Percentiles rank a stretch among this genome's conserved stretches.
Evolutionary conservation across 192 early-diverging fungal genomes (phyloP).

Genomic region (Mortierella hygrophila): DNA sequence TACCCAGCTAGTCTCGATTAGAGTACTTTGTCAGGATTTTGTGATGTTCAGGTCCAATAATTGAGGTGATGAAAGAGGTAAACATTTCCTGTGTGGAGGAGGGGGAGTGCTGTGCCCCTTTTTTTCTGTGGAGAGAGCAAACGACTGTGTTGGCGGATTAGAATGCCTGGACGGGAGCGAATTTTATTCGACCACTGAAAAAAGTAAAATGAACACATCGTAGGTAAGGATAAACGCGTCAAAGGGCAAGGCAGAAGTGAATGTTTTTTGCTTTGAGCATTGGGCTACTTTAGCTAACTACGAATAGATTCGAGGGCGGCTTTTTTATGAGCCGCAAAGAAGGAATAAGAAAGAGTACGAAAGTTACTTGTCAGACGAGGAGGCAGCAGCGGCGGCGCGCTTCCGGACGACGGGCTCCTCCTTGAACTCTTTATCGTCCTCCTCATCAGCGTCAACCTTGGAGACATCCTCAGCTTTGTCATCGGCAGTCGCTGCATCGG

Average conservation of each 20-base stretch:
- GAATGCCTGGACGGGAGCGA: not conserved
- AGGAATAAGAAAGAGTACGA: not conserved
- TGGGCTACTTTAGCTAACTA: constrained; percentile 1
- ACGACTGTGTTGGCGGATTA: not conserved
- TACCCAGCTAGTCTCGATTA: no score
- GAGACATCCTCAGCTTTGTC: constrained; percentile 24
- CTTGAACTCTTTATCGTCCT: constrained; percentile 20
- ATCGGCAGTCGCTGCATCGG: constrained; percentile 31
- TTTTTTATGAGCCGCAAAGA: no score
- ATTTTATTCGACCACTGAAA: not conserved
- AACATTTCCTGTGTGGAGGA: not conserved
- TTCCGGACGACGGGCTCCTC: constrained; percentile 25
- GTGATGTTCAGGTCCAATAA: no score
- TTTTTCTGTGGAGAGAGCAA: constrained; percentile 1
- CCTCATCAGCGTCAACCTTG: constrained; percentile 2
- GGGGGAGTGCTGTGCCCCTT: no score
- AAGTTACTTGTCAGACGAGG: not conserved
- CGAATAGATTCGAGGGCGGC: not conserved
- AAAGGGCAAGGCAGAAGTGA: no score
- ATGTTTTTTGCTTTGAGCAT: not conserved
- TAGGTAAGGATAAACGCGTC: not conserved
- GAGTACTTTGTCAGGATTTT: no score
- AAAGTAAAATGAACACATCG: not conserved
- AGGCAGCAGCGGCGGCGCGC: not conserved
- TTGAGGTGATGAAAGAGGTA: not conserved